Base-by-base conservation (phyloP, 2,329 filamentous ascomycete species). In the Calonectria honghensis region DNA sequence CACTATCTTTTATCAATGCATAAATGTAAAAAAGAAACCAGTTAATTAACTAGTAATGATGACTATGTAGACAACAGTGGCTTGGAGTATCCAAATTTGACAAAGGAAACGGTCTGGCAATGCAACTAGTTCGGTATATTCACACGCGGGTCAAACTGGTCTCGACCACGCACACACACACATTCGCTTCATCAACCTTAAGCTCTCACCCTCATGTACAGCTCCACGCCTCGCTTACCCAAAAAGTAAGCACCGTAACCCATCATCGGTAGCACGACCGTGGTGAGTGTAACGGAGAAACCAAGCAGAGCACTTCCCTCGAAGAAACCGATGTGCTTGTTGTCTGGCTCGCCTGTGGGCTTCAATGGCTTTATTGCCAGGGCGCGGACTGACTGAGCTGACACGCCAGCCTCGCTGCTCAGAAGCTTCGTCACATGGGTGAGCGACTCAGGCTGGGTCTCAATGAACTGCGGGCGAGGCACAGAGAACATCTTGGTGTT, bases 401-500 rank as follows among this genome's bases (percentile, higher is more conserved):
- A 52, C 16, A 68, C 70, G 14, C 52, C 50, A 27, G 41, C 48
- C 39, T 72, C 63, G 31, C 71, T 67, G 50, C 64, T 61, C 16
- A 73, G 59, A 24, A 73, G 50, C 59, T 65, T 59, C 9, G 64
- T 66, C 16, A 73, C 59, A 5, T 41, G 39, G 18, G 10, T 20
- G 7, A 73, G 29, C 29, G 50, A 32, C 29, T 65, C 71, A 10
- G 59, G 35, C 13, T 59, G 59, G 16, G 48, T 24, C 51, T 70
- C 71, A 50, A 73, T 31, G 48, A 73, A 68, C 37, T 73, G 66
- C 39, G 66, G 71, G 24, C 71, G 57, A 61, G 66, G 37, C 10
- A 69, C 71, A 6, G 71, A 69, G 59, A 73, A 73, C 71, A 73
- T 73, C 29, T 50, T 41, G 4, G 71, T 48, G 57, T 61, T 69